Evolutionary conservation across 2,329 filamentous ascomycete genomes (phyloP), one percentile per base, ranked within the genome.

Genomic region (Furcasterigmium furcatum): DNA sequence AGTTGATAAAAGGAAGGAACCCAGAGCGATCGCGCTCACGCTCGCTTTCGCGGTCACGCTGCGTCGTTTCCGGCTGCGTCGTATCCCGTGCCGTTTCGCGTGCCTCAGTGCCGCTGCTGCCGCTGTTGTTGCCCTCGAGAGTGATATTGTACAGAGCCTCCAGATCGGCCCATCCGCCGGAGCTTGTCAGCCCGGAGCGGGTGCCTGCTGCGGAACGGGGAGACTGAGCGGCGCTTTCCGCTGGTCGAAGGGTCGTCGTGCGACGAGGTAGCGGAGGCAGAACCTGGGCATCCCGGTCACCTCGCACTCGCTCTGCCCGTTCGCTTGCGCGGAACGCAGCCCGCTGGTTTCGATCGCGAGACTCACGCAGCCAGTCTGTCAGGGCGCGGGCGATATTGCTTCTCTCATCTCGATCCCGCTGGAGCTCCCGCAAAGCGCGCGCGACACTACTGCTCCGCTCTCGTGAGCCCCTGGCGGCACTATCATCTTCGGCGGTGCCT

Each of bases 61-160:
- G 40, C 21, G 21, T 14, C 29, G 40, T 34, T 25, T 42, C 27
- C 18, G 40, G 20, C 19, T 34, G 27, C 13, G 29, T 25, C 13
- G 59, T 21, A 52, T 52, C 24, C 56, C n/a, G n/a, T n/a, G n/a
- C n/a, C n/a, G n/a, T n/a, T n/a, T n/a, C n/a, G n/a, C n/a, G n/a
- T n/a, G n/a, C n/a, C n/a, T n/a, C n/a, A n/a, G n/a, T n/a, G n/a
- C 58, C 43, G 41, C 58, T 21, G 35, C 55, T 45, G 42, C 61
- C 62, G 19, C 49, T 48, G 25, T 61, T 57, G 29, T 55, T 49
- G 40, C 51, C 54, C 27, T 64, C 58, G 24, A 57, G 54, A 18
- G 56, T 56, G 44, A 67, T 58, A 50, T 63, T 66, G 52, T 73
- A 71, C 24, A 73, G 52, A 21, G 66, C 62, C 49, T 74, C 71